Base-by-base conservation (phyloP, 2,329 filamentous ascomycete species). In the Colletotrichum viniferum region DNA sequence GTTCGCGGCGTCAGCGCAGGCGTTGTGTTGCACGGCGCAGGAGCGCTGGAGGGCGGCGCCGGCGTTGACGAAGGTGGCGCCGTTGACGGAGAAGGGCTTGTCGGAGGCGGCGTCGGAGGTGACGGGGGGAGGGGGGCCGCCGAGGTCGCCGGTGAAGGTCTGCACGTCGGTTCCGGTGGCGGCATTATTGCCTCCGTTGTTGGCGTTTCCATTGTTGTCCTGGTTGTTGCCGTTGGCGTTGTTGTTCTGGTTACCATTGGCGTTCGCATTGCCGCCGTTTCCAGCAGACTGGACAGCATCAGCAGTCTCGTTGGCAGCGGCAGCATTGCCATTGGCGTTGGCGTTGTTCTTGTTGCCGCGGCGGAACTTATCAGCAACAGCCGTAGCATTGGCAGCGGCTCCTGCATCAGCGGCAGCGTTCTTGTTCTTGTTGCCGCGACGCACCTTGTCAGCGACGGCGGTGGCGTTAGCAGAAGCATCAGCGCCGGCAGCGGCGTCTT, bases 71-170 rank as follows among this genome's bases (percentile, higher is more conserved):
- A 92, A 93, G 75, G 87, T 90, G 62, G 87, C 87, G n/a, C 86
- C 88, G 73, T 88, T 91, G 77, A 91, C 91, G 64, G 81, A 83
- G 80, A 89, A 90, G 62, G 87, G 87, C 32, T 85, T 85, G 70
- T 83, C 80, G 13, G 75, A 55, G 34, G 73, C 28, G 4, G 81
- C 80, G 3, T 83, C 83, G 74, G 82, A 84, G 78, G 82, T 77
- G 26, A 89, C 86, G 7, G 88, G 79, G 3, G 87, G 86, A 2
- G 86, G 78, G 1, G 86, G 77, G 43, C 86, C 87, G 36, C 87
- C 86, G 56, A 85, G 83, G 70, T 83, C 76, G 60, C 86, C 88
- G 28, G 85, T 85, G 82, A 89, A 89, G 32, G 82, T 79, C 79
- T 89, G 87, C 32, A 89, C 83, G 80, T 89, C 83, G 56, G 78